Base-by-base conservation (phyloP, 2,329 filamentous ascomycete species). In the Cladosporium sp. region DNA sequence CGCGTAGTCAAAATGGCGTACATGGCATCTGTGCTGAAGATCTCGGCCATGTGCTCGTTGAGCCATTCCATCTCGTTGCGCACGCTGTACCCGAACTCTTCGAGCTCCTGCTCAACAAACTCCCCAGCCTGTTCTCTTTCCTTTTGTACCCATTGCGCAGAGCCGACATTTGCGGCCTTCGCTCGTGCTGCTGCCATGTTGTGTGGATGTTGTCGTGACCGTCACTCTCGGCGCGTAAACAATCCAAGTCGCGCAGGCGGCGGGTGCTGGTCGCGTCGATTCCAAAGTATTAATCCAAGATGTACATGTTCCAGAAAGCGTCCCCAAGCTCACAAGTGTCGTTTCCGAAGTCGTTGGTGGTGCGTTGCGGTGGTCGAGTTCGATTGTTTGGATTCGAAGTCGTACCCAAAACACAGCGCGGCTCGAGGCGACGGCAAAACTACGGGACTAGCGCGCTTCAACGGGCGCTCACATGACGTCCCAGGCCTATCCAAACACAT, bases 31-130 rank as follows among this genome's bases (percentile, higher is more conserved):
- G 90, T 88, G 73, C 89, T 90, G 77, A 98, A 96, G 74, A 99
- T 92, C 69, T 96, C 92, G 58, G 88, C 88, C 94, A 99, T 97
- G 78, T 99, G 95, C 80, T 98, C 95, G 75, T 99, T 98, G 72
- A 99, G 83, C 95, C 95, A 99, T 76, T 98, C 93, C 74, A 98
- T 83, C 78, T 99, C 95, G 79, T 98, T 96, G 66, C 91, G 88
- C 68, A 92, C 93, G 32, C 93, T 92, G 80, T 91, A 98, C 51
- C 91, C 88, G 75, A 98, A 96, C 80, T 99, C 96, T 71, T 98
- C 94, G 63, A 91, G 86, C 78, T 98, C 95, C 64, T 92, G 86
- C 56, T 90, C 85, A 18, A 91, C 86, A 68, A 97, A 88, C 70
- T 91, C 86, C 63, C 88, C 82, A 16, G 92, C 89, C 73, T 93